These are phyloP conservation scores for Chaetomium strumarium DNA, from an alignment of 2,329 filamentous ascomycete species.

Conservation along the genomic window DNA sequence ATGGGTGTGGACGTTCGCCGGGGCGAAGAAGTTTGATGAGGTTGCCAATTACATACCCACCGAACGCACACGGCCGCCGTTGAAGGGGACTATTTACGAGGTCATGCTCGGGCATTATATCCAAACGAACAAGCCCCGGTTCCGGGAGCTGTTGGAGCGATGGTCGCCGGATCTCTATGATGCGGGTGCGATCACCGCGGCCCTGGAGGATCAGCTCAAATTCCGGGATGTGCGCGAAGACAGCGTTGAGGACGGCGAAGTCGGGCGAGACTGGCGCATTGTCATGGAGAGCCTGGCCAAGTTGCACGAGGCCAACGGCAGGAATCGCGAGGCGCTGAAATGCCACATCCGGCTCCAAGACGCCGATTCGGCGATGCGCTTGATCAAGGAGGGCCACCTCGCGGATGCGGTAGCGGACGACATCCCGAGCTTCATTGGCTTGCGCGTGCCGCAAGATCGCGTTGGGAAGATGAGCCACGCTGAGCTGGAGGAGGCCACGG, in stretches of 20 bases:
- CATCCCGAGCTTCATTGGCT: slow-evolving; percentile 78
- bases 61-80: slow-evolving; percentile 67
- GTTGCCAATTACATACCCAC: slow-evolving; percentile 80
- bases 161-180: slow-evolving; percentile 87
- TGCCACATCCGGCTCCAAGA: slow-evolving; percentile 90
- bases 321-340: slow-evolving; percentile 75
- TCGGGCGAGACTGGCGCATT: slow-evolving; percentile 78
- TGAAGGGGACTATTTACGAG: slow-evolving; percentile 81
- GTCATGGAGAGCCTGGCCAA: slow-evolving; percentile 82
- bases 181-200: slow-evolving; percentile 65
- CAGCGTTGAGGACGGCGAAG: slow-evolving; percentile 65
- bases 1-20: slow-evolving; percentile 90
- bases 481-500: slow-evolving; percentile 73
- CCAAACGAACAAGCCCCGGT: slow-evolving; percentile 64
- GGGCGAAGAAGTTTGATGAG: slow-evolving; percentile 80
- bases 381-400: slow-evolving; percentile 86
- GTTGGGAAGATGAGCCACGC: slow-evolving; percentile 56
- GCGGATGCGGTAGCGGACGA: slow-evolving; percentile 85
- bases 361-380: slow-evolving; percentile 76
- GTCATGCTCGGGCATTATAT: slow-evolving; percentile 86
- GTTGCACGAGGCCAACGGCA: slow-evolving; percentile 74
- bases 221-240: slow-evolving; percentile 70
- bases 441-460: slow-evolving; percentile 72
- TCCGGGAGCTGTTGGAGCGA: slow-evolving; percentile 71
- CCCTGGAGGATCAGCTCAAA: slow-evolving; percentile 75